Conservation (phyloP, 208 protist species). For the Blastocrithidia nonstop region DNA sequence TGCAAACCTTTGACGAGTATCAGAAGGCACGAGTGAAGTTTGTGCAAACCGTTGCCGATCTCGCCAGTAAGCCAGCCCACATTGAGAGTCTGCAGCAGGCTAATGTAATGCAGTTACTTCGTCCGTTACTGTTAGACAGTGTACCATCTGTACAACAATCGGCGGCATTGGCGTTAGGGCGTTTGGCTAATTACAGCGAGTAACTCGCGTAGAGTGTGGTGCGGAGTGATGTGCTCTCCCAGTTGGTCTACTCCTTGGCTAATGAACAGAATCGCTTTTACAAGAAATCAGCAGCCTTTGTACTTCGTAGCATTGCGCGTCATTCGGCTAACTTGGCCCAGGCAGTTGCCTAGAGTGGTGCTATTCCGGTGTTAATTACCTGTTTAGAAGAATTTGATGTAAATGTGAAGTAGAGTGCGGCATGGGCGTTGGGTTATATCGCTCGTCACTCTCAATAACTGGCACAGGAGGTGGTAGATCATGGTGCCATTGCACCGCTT, state of each 20-base stretch:
- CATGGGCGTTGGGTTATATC: slow-evolving; percentile 97
- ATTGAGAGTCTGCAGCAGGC: slow-evolving; percentile 92
- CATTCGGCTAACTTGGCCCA: slow-evolving; percentile 94
- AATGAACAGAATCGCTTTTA: slow-evolving; percentile 95
- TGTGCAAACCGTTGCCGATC: slow-evolving; percentile 91
- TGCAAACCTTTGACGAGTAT: slow-evolving; percentile 95
- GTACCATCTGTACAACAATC: slow-evolving; percentile 96
- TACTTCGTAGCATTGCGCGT: slow-evolving; percentile 93
- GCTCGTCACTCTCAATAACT: slow-evolving; percentile 89
- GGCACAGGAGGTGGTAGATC: slow-evolving; percentile 93
- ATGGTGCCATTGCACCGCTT: slow-evolving; percentile 90
- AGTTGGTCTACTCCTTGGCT: slow-evolving; percentile 94
- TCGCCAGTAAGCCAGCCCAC: slow-evolving; percentile 93
- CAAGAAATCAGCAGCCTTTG: slow-evolving; percentile 96
- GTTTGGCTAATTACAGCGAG: slow-evolving; percentile 95
- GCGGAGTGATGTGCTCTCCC: slow-evolving; percentile 92
- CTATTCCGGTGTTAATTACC: slow-evolving; percentile 91
- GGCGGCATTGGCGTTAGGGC: slow-evolving; percentile 95
- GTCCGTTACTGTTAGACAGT: slow-evolving; percentile 93
- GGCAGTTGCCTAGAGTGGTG: slow-evolving; percentile 92
- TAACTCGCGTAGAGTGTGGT: slow-evolving; percentile 96
- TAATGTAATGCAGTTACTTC: slow-evolving; percentile 94
- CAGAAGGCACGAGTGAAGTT: slow-evolving; percentile 93
- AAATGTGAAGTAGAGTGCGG: slow-evolving; percentile 94
- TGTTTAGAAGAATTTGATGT: slow-evolving; percentile 97